phyloP scores from a whole-genome alignment of 2,329 filamentous ascomycete species.

The Clarireedia hainanense region DNA sequence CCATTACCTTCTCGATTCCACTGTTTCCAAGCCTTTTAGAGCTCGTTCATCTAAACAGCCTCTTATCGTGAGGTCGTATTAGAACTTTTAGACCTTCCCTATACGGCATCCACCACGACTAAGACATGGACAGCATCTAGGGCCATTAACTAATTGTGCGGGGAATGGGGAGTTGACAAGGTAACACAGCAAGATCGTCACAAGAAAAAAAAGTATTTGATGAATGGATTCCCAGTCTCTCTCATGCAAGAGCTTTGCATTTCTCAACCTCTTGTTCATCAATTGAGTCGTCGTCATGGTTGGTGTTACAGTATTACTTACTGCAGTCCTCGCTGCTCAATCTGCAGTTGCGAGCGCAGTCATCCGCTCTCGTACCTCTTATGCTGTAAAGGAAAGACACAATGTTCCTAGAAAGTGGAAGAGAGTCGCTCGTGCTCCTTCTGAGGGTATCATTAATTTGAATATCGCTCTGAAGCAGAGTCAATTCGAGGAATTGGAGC shows the following conservation, averaged over 20 bases:
- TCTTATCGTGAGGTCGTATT: slow-evolving; percentile 9
- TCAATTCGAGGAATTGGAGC: slow-evolving; percentile 46
- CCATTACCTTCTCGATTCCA: no score
- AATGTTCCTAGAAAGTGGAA: slow-evolving; percentile 43
- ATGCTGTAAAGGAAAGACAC: slow-evolving; percentile 49
- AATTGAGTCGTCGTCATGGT: slow-evolving; percentile 5
- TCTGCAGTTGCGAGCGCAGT: slow-evolving; percentile 4
- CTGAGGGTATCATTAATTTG: slow-evolving; percentile 42
- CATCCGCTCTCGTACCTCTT: slow-evolving; percentile 24
- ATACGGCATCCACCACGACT: neutral
- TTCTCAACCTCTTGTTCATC: neutral
- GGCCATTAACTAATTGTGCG: neutral
- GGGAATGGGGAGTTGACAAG: neutral
- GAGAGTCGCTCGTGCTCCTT: slow-evolving; percentile 38
- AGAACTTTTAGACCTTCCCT: slow-evolving; percentile 1
- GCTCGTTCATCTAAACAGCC: neutral
- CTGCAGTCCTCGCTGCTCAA: slow-evolving; percentile 9
- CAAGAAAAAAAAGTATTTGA: no score
- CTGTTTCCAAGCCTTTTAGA: no score
- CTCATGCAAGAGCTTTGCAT: neutral
- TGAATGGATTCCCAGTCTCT: neutral
- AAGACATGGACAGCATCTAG: neutral
- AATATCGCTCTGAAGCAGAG: slow-evolving; percentile 52
- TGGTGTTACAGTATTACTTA: slow-evolving; percentile 4
- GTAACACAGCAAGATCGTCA: no score